Conservation (phyloP, 2,329 filamentous ascomycete species). For the Fusarium sambucinum region DNA sequence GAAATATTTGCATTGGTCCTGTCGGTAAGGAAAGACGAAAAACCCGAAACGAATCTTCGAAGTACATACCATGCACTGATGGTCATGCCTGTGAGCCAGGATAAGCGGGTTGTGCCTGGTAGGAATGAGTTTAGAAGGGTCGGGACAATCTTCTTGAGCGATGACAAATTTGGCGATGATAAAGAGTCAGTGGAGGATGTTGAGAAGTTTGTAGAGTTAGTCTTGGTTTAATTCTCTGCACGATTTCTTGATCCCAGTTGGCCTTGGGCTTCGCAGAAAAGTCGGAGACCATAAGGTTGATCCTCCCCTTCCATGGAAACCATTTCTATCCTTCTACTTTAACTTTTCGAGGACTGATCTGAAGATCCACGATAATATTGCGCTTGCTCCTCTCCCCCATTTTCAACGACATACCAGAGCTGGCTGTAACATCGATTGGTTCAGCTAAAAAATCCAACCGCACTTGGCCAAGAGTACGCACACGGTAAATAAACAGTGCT, state of each 20-base stretch:
- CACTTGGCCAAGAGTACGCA: not conserved
- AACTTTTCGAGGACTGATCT: not conserved
- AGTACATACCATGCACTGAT: not conserved
- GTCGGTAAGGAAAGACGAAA: not conserved
- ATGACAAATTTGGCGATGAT: not conserved
- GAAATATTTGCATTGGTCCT: not conserved
- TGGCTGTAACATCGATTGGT: not conserved
- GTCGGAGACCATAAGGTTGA: no score
- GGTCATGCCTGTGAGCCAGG: not conserved
- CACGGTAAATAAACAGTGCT: no score
- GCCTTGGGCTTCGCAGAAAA: no score
- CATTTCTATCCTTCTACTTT: not conserved
- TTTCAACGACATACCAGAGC: not conserved
- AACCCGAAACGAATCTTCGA: accelerated
- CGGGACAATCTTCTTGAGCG: not conserved
- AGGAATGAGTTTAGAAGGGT: not conserved
- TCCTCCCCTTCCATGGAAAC: not conserved
- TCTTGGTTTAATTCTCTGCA: not conserved
- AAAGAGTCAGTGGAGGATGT: not conserved
- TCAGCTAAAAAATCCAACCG: not conserved
- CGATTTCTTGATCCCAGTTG: no score
- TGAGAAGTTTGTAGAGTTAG: not conserved
- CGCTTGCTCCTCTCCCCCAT: no score
- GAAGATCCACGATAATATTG: not conserved
- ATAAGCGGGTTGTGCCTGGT: not conserved